A percentile compares a stretch with the other conserved stretches of the same genome.
phyloP scores from a whole-genome alignment of 2,329 filamentous ascomycete species.

The Colletotrichum musae region DNA sequence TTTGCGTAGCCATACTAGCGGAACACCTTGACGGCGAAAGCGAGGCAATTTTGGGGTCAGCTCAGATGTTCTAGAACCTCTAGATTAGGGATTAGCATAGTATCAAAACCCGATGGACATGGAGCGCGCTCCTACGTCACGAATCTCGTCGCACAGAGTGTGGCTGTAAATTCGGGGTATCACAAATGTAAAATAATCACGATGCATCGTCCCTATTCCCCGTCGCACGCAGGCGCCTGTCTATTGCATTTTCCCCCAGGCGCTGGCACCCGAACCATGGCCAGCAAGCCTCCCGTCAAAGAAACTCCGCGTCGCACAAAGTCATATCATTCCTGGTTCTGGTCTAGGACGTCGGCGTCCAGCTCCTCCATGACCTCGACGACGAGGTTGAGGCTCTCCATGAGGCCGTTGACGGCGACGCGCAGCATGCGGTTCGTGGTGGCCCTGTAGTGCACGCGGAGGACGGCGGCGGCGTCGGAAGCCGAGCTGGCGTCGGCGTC shows the following conservation, averaged over 20 bases:
- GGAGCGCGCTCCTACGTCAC: slow-evolving; percentile 15
- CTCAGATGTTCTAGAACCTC: slow-evolving; percentile 16
- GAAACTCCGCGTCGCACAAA: slow-evolving; percentile 1
- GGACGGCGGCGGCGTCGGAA: slow-evolving; percentile 56
- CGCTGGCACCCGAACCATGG: slow-evolving; percentile 3
- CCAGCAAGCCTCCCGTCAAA: not conserved
- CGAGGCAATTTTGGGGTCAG: slow-evolving; percentile 13
- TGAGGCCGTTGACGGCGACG: slow-evolving; percentile 95
- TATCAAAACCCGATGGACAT: slow-evolving; percentile 1
- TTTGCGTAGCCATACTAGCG: slow-evolving; percentile 2
- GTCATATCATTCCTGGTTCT: slow-evolving; percentile 10
- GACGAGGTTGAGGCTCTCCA: slow-evolving; percentile 89
- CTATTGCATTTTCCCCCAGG: not conserved
- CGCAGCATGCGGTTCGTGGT: slow-evolving; percentile 97
- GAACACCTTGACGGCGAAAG: slow-evolving; percentile 10
- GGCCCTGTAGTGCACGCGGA: slow-evolving; percentile 85
- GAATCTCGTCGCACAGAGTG: slow-evolving; percentile 21
- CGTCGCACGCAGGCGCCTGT: slow-evolving; percentile 8
- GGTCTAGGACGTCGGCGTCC: slow-evolving; percentile 83
- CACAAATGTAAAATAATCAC: slow-evolving; percentile 32
- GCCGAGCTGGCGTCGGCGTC: slow-evolving; percentile 42
- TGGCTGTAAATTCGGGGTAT: slow-evolving; percentile 39
- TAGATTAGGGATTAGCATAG: slow-evolving; percentile 9
- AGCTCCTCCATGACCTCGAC: slow-evolving; percentile 92
- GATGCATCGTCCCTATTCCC: slow-evolving; percentile 29